Percentiles rank a stretch among this genome's conserved stretches.
These are phyloP conservation scores for Aspergillus sclerotialis DNA, from an alignment of 2,329 filamentous ascomycete genomes.

Conservation along the genomic window DNA sequence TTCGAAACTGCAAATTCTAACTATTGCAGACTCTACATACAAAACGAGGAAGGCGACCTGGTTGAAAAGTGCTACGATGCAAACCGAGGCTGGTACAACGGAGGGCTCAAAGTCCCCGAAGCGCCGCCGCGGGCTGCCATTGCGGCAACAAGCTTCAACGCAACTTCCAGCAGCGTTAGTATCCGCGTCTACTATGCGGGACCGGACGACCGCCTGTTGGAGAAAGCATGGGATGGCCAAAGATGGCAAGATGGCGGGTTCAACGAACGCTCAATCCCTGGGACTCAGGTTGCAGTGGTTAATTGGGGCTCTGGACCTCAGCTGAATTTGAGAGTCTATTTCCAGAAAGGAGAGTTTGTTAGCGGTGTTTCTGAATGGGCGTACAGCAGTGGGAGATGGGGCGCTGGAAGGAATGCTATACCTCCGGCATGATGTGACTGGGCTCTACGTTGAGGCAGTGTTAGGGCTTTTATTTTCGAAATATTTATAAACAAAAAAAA, in stretches of 20 bases:
- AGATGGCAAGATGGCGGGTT: slow-evolving; percentile 4
- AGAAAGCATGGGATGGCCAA: neutral
- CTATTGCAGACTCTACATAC: slow-evolving; percentile 4
- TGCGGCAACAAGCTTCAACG: slow-evolving; percentile 3
- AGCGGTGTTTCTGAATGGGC: slow-evolving; percentile 6
- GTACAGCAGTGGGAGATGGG: slow-evolving; percentile 2
- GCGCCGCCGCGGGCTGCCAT: slow-evolving; percentile 2
- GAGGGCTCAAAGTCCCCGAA: slow-evolving; percentile 1
- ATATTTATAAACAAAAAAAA: neutral
- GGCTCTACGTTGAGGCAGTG: no score
- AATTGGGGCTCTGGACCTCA: slow-evolving; percentile 2
- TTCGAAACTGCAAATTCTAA: neutral
- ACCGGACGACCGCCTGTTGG: no score
- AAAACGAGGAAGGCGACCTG: slow-evolving; percentile 1
- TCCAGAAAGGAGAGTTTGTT: slow-evolving; percentile 6
- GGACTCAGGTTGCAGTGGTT: slow-evolving; percentile 4
- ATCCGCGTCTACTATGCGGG: slow-evolving; percentile 5
- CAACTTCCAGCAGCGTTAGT: neutral
- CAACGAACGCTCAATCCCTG: slow-evolving; percentile 3
- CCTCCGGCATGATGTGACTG: slow-evolving; percentile 4
- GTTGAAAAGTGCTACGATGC: slow-evolving; percentile 2
- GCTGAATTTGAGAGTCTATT: slow-evolving; percentile 4
- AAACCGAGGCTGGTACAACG: slow-evolving; percentile 2
- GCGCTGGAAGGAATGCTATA: slow-evolving; percentile 3
- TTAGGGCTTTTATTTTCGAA: no score